A percentile compares a stretch with the other conserved stretches of the same genome.
Evolutionary conservation across 2,329 filamentous ascomycete species (phyloP).

Genomic region (Domatiomyces catenatus): DNA sequence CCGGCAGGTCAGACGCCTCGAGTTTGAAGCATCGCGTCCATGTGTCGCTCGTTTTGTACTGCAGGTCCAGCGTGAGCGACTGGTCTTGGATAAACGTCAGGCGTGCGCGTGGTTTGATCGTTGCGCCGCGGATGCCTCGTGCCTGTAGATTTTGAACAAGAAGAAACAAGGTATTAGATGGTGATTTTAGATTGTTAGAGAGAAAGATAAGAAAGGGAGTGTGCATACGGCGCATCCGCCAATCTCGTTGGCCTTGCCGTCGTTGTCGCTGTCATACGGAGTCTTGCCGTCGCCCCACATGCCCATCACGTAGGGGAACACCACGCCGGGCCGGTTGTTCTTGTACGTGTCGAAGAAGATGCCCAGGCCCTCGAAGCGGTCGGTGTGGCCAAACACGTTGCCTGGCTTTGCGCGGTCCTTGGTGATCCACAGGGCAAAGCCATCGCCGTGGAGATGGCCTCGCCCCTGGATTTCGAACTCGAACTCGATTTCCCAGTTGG

Average conservation of each 20-base stretch:
- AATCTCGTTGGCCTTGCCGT: conserved; percentile 84
- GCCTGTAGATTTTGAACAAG: conserved; percentile 45
- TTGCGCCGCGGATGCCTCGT: conserved; percentile 68
- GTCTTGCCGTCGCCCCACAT: conserved; percentile 91
- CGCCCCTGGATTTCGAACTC: conserved; percentile 89
- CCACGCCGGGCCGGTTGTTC: conserved; percentile 89
- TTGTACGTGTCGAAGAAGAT: conserved; percentile 99
- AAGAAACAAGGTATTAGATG: too few species aligned
- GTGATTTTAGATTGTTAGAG: too few species aligned
- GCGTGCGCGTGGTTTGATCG: conserved; percentile 66
- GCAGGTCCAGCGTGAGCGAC: conserved; percentile 72
- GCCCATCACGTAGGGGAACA: conserved; percentile 97
- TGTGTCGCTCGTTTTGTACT: conserved; percentile 79
- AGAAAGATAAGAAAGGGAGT: neutral
- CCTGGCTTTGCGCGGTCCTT: conserved; percentile 72
- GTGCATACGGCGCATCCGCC: conserved; percentile 67
- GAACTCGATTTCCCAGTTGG: conserved; percentile 95
- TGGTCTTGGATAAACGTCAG: conserved; percentile 97
- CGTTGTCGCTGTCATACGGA: conserved; percentile 78
- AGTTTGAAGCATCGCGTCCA: conserved; percentile 83
- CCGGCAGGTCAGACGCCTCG: conserved; percentile 42
- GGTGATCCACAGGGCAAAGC: conserved; percentile 95
- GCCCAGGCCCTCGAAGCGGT: conserved; percentile 85
- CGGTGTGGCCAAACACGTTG: conserved; percentile 71
- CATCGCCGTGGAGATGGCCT: conserved; percentile 84